phyloP scores from a whole-genome alignment of 352 stramenopile species.

The Blastocystis hominis region DNA sequence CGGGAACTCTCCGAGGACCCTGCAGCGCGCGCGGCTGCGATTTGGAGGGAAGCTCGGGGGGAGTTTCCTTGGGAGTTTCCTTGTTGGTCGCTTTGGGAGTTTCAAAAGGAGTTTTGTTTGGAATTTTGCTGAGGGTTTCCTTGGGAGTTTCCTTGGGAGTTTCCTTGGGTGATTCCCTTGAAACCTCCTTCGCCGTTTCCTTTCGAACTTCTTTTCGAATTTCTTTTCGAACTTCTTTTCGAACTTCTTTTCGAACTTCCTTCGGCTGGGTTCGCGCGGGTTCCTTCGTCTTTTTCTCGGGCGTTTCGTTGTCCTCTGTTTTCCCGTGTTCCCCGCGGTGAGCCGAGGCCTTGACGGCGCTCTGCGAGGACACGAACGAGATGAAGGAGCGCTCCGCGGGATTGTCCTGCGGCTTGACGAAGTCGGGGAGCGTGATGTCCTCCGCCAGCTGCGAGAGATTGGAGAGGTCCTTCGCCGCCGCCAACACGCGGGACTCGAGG shows the following conservation, averaged over 20 bases:
- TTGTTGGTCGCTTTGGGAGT: not conserved
- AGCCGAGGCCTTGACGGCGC: not conserved
- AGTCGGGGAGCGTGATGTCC: not conserved
- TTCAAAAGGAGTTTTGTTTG: not conserved
- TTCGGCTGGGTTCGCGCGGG: not conserved
- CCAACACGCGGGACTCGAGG: not conserved
- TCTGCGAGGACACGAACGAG: constrained; percentile 11
- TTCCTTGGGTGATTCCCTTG: not conserved
- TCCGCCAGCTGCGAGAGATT: not conserved
- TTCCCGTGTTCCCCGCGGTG: no score
- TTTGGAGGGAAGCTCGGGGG: not conserved
- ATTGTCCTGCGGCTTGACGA: not conserved
- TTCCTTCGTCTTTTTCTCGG: not conserved
- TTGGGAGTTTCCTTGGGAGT: not conserved
- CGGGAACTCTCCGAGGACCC: not conserved
- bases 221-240: not conserved
- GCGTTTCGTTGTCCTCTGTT: not conserved
- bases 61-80: not conserved
- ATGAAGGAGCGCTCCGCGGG: constrained; percentile 1
- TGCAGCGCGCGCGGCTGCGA: not conserved
- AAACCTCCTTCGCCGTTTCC: not conserved
- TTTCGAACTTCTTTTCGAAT: not conserved
- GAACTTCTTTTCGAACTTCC: not conserved
- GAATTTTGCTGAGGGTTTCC: not conserved
- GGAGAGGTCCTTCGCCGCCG: not conserved